Conservation (phyloP, 352 stramenopile species). For the Chrysophaeum taylorii region DNA sequence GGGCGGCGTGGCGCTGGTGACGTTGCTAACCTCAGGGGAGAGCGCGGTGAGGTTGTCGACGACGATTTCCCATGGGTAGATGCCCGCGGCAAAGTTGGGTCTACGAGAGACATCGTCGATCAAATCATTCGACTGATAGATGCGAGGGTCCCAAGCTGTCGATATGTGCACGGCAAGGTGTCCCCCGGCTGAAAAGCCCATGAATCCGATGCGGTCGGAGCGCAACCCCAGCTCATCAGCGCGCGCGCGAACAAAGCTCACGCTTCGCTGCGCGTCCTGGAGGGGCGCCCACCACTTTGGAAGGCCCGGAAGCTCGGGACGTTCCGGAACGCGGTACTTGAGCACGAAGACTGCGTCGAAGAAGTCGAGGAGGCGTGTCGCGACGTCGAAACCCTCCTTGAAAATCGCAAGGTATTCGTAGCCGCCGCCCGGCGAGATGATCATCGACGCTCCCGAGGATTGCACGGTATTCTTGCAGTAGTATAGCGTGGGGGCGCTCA, state of each 20-base stretch:
- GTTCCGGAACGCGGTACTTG: not conserved
- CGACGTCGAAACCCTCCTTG: slow-evolving; percentile 6
- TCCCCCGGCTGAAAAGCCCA: not conserved
- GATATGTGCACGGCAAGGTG: not conserved
- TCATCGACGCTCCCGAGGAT: not conserved
- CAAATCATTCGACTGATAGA: not conserved
- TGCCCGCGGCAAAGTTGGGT: not conserved
- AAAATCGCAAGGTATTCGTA: not conserved
- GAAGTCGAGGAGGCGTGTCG: not conserved
- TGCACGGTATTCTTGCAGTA: too few species aligned
- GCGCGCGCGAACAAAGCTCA: not conserved
- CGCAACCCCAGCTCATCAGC: not conserved
- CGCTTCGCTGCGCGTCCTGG: not conserved
- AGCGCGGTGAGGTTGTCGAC: not conserved
- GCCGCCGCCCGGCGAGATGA: not conserved
- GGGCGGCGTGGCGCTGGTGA: not conserved
- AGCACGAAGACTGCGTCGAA: not conserved
- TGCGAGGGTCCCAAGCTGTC: not conserved
- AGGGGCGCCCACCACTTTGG: not conserved
- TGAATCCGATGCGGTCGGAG: not conserved
- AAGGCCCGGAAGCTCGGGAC: not conserved
- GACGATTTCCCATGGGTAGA: not conserved
- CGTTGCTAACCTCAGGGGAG: not conserved
- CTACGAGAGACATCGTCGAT: not conserved
- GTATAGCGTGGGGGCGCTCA: too few species aligned